A percentile compares a stretch with the other conserved stretches of the same genome.
phyloP scores from a whole-genome alignment of 1,139 yeast genomes.

The Debaryomyces sp. region DNA sequence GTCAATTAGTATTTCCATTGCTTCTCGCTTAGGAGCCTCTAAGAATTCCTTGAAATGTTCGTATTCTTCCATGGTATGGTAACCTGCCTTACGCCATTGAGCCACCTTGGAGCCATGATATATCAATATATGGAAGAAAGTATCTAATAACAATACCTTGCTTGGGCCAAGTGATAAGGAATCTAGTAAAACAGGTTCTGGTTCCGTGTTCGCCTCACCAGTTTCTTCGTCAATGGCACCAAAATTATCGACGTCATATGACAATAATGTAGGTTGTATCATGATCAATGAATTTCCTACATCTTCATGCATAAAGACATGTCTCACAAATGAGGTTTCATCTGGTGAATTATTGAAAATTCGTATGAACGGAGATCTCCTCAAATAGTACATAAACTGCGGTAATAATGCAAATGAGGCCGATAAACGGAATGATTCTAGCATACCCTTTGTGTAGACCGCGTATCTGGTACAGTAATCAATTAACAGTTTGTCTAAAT shows the following conservation, averaged over 20 bases:
- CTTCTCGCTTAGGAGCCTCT: slow-evolving; percentile 68
- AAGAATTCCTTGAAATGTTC: slow-evolving; percentile 61
- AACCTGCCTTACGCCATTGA: slow-evolving; percentile 68
- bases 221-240: slow-evolving; percentile 47
- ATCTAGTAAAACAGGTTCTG: slow-evolving; percentile 92
- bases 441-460: slow-evolving; percentile 77
- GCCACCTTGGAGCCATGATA: slow-evolving; percentile 72
- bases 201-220: slow-evolving; percentile 48
- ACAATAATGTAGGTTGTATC: slow-evolving; percentile 91
- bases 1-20: slow-evolving; percentile 65
- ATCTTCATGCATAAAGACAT: slow-evolving; percentile 68
- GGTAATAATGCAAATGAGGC: slow-evolving; percentile 78
- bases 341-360: slow-evolving; percentile 81
- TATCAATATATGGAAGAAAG: slow-evolving; percentile 85
- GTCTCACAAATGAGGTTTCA: slow-evolving; percentile 72
- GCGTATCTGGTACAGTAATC: slow-evolving; percentile 88
- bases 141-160: slow-evolving; percentile 80
- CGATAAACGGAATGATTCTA: slow-evolving; percentile 75
- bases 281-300: slow-evolving; percentile 90
- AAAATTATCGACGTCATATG: slow-evolving; percentile 61
- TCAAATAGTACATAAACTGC: slow-evolving; percentile 71
- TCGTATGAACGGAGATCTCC: slow-evolving; percentile 70
- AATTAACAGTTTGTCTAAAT: slow-evolving; percentile 84
- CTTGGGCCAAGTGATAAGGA: slow-evolving; percentile 77
- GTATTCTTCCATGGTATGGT: slow-evolving; percentile 67